A percentile compares a stretch with the other conserved stretches of the same genome.
Conservation (phyloP, 1,284 basidiomycete genomes). For the Rhodotorula sp. region DNA sequence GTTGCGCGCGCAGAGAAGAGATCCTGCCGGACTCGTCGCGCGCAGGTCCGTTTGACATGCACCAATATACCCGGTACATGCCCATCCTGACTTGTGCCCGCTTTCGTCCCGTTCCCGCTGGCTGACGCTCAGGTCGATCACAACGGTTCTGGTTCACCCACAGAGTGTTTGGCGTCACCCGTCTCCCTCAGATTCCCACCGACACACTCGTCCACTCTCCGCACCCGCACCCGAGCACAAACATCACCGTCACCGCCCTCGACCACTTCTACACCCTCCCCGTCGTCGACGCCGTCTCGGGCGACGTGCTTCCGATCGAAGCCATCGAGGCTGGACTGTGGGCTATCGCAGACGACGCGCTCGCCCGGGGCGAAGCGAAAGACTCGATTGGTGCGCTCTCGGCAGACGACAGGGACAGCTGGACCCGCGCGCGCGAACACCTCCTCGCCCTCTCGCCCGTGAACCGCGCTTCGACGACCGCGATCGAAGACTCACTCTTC, state of each 20-base stretch:
- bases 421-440: constrained; percentile 77
- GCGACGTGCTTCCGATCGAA: constrained; percentile 50
- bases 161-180: constrained; percentile 71
- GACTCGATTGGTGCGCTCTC: constrained; percentile 67
- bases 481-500: constrained; percentile 73
- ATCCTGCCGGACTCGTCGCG: constrained; percentile 57
- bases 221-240: constrained; percentile 56
- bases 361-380: constrained; percentile 50
- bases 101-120: not conserved
- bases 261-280: constrained; percentile 80
- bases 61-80: constrained; percentile 55
- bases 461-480: constrained; percentile 62
- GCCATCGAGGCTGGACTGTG: constrained; percentile 67
- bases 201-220: constrained; percentile 42
- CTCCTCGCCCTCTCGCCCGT: constrained; percentile 64
- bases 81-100: constrained; percentile 19
- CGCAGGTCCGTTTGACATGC: constrained; percentile 59
- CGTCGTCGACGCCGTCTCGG: constrained; percentile 56
- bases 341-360: constrained; percentile 68
- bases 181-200: constrained; percentile 60
- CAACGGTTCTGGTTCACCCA: constrained; percentile 34
- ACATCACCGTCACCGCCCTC: constrained; percentile 69
- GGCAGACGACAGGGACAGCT: constrained; percentile 75
- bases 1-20: constrained; percentile 50
- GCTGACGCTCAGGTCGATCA: constrained; percentile 29